Conservation (phyloP, 2,329 filamentous ascomycete genomes). For the Monosporascus sp. region DNA sequence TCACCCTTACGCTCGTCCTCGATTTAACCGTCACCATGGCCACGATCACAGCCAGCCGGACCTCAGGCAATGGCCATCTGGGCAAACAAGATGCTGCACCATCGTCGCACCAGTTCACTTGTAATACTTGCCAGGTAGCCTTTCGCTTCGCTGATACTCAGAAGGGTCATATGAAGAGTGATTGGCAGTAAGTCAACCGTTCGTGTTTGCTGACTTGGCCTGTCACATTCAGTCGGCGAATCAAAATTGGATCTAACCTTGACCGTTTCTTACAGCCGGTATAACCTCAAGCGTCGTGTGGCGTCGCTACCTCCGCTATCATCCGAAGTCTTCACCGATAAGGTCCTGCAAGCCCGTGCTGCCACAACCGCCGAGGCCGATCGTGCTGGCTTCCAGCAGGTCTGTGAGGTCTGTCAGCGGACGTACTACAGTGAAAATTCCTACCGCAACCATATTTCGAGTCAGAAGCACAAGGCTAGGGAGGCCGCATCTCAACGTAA, state of each 20-base stretch:
- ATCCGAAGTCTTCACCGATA: conserved; percentile 90
- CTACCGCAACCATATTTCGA: conserved; percentile 85
- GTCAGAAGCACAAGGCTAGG: conserved; percentile 79
- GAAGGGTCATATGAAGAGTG: conserved; percentile 92
- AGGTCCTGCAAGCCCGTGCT: conserved; percentile 87
- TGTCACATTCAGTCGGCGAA: too few relatives aligned
- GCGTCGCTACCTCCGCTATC: conserved; percentile 85
- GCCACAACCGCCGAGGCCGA: conserved; percentile 77
- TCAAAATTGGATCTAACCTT: conserved; percentile 5
- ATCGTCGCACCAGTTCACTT: conserved; percentile 82
- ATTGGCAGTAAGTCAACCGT: conserved; percentile 78
- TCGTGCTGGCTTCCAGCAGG: conserved; percentile 81
- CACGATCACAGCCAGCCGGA: conserved; percentile 36
- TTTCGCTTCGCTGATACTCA: conserved; percentile 93
- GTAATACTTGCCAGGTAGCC: conserved; percentile 96
- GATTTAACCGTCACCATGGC: conserved; percentile 37
- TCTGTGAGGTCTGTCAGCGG: conserved; percentile 78
- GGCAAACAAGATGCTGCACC: conserved; percentile 26
- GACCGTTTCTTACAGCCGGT: conserved; percentile 54
- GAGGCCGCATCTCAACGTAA: conserved; percentile 42
- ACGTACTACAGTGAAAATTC: conserved; percentile 97
- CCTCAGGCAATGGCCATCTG: conserved; percentile 18
- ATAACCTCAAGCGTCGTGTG: conserved; percentile 93
- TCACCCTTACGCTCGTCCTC: background rate
- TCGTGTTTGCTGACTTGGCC: background rate